Conservation (phyloP, 371 early-diverging fungal genomes). For the Zopfochytrium polystomum region DNA sequence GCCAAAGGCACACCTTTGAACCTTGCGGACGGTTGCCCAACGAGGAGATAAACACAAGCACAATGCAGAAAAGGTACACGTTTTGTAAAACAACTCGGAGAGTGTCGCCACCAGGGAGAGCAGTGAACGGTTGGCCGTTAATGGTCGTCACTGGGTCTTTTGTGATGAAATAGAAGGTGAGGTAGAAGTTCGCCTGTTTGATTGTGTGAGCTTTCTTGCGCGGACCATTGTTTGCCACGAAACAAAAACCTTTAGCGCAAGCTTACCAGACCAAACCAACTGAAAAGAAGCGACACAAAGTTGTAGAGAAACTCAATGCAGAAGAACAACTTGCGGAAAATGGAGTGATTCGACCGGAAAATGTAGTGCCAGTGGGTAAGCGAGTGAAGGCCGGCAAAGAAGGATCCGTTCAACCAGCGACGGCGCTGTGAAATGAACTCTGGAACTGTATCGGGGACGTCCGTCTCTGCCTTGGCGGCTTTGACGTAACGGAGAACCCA, state of each 20-base stretch:
- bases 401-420: slow-evolving; percentile 92
- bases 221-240: too few species aligned
- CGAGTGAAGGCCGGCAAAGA: slow-evolving; percentile 92
- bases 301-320: slow-evolving; percentile 65
- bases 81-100: too few species aligned
- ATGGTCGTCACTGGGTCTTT: slow-evolving; percentile 8
- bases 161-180: slow-evolving; percentile 60
- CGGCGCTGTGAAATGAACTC: slow-evolving; percentile 91
- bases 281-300: slow-evolving; percentile 59
- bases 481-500: slow-evolving; percentile 67
- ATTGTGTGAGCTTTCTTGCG: too few species aligned
- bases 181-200: slow-evolving; percentile 44
- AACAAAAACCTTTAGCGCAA: too few species aligned
- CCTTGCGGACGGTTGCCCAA: slow-evolving; percentile 93
- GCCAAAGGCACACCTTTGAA: slow-evolving; percentile 44
- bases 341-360: slow-evolving; percentile 63
- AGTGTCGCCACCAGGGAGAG: too few species aligned
- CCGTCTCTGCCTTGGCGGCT: slow-evolving; percentile 72
- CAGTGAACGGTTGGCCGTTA: slow-evolving; percentile 4
- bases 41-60: slow-evolving; percentile 76
- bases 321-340: slow-evolving; percentile 57
- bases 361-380: slow-evolving; percentile 76
- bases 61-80: slow-evolving; percentile 70
- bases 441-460: slow-evolving; percentile 75
- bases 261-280: slow-evolving; percentile 73